Percentiles rank a stretch among this genome's conserved stretches.
Evolutionary conservation across 2,329 filamentous ascomycete genomes (phyloP).

Genomic region (Cephalotrichum gorgonifer): DNA sequence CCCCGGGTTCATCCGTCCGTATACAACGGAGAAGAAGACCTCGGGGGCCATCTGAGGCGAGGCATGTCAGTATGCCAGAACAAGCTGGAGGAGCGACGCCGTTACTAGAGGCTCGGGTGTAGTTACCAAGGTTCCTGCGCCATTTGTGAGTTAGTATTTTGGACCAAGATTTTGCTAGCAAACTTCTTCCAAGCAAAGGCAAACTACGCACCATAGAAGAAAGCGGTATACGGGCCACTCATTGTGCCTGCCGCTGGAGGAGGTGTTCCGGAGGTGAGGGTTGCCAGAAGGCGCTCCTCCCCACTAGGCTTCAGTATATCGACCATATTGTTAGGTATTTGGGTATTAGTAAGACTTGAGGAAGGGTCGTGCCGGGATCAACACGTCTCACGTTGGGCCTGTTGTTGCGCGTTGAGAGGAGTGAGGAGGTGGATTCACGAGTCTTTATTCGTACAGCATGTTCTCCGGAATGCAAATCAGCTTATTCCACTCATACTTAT

Average conservation of each 20-base stretch:
- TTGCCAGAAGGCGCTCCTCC: neutral
- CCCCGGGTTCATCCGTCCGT: slow-evolving; percentile 42
- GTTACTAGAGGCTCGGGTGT: neutral
- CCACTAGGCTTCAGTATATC: neutral
- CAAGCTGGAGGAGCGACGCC: neutral
- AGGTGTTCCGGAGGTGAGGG: neutral
- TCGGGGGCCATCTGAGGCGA: slow-evolving; percentile 61
- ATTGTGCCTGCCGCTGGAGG: slow-evolving; percentile 15
- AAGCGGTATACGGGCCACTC: slow-evolving; percentile 34
- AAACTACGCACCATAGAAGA: slow-evolving; percentile 44
- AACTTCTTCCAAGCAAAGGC: neutral
- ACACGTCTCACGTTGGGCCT: too few relatives aligned
- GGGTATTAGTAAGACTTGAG: neutral
- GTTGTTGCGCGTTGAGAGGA: neutral
- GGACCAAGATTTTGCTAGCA: neutral
- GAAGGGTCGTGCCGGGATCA: neutral
- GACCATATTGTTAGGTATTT: neutral
- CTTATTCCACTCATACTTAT: too few relatives aligned
- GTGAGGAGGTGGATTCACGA: neutral
- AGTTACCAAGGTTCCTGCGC: slow-evolving; percentile 24
- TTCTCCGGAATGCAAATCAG: neutral
- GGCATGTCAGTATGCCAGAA: slow-evolving; percentile 12
- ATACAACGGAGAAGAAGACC: slow-evolving; percentile 78
- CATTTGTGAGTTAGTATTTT: neutral
- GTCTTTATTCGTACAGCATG: neutral